Evolutionary conservation across 768 basidiomycete species (phyloP), one percentile per base, ranked within the genome.

Genomic region (Pisolithus microcarpus): DNA sequence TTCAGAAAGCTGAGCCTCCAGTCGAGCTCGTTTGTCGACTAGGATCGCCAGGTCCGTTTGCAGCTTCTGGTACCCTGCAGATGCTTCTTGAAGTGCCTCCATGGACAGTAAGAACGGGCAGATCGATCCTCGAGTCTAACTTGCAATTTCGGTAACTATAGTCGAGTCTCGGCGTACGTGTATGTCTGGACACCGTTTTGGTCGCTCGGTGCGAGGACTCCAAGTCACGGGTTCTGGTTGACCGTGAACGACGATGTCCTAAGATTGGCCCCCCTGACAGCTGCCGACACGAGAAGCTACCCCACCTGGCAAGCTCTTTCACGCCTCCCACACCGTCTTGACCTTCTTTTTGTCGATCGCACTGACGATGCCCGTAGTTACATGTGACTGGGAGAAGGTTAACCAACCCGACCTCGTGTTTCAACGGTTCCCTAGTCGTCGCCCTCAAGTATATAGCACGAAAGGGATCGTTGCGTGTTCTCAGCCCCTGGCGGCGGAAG

Each of bases 1-100:
- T 71, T 97, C 95, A 6, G 85, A 84, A 40, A 86, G 70, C 64
- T 96, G 93, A 0, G 91, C 83, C 55, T 95, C 95, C n/a, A 97
- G 77, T 49, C 81, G 78, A 59, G 95, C 91, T 40, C 87, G 76
- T 13, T 82, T 84, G 57, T 92, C 90, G 36, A 98, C 85, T 4
- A 79, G 75, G 50, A 72, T 75, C 1, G 83, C 74, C 38, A 92
- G 71, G 54, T 94, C 90, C 2, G 69, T 61, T 62, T 96, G 91
- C 7, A 93, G 61, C 60, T 86, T 89, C 61, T 92, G 87, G 61
- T 84, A 94, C 55, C 89, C 89, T 19, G 71, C 59, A 5, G 91
- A 84, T 23, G 78, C 80, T 26, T 71, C 70, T 64, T 95, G 87
- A 18, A 92, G 70, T 52, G 75, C 78, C 59, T 80, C 76, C 37